A percentile compares a stretch with the other conserved stretches of the same genome.
Evolutionary conservation across 192 early-diverging fungal species (phyloP).

Genomic region (Linnemannia exigua): DNA sequence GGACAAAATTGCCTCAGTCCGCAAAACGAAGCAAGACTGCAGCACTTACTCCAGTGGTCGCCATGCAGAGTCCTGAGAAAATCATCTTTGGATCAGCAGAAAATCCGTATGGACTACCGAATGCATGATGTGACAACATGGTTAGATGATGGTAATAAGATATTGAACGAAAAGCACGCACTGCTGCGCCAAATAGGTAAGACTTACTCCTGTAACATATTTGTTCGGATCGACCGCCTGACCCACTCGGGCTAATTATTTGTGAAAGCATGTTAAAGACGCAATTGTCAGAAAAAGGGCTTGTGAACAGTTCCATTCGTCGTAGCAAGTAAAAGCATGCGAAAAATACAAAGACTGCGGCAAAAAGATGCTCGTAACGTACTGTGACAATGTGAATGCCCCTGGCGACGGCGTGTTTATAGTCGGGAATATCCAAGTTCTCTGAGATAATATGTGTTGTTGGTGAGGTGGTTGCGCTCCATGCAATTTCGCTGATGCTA

Average conservation of each 20-base stretch:
- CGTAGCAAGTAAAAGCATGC: neutral
- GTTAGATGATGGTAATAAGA: neutral
- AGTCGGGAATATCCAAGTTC: slow-evolving; percentile 40
- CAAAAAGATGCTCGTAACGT: neutral
- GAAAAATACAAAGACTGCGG: neutral
- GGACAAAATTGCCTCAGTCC: too few relatives aligned
- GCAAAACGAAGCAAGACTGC: neutral
- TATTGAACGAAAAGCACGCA: neutral
- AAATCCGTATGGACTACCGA: slow-evolving; percentile 20
- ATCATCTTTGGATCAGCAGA: slow-evolving; percentile 46
- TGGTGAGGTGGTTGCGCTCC: neutral
- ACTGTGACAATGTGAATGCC: slow-evolving; percentile 49
- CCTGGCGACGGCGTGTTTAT: slow-evolving; percentile 39
- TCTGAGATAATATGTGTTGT: slow-evolving; percentile 49
- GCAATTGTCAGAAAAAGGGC: neutral
- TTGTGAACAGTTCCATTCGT: neutral
- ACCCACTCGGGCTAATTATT: slow-evolving; percentile 34
- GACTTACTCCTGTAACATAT: slow-evolving; percentile 23
- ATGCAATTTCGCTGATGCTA: neutral
- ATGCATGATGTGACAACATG: neutral
- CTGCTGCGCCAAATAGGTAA: neutral
- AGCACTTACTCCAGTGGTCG: slow-evolving; percentile 33
- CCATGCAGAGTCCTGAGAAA: slow-evolving; percentile 44
- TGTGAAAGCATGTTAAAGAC: neutral
- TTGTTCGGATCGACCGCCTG: neutral